A percentile compares a stretch with the other conserved stretches of the same genome.
phyloP scores from a whole-genome alignment of 495 filamentous ascomycete genomes.

The Aspergillus haitiensis region DNA sequence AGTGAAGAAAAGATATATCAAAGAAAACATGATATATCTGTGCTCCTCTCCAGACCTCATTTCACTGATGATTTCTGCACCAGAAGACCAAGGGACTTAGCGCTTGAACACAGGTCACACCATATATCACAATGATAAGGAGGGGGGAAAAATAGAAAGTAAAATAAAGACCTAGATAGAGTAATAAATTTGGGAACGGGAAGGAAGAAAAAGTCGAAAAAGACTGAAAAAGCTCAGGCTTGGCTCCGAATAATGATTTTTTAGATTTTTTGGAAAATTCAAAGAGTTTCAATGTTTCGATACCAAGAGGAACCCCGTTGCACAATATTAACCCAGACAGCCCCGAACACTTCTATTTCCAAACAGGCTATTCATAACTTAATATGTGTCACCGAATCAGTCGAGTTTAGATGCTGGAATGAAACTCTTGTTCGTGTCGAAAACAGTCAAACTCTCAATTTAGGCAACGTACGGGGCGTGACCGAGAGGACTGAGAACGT shows the following conservation, averaged over 20 bases:
- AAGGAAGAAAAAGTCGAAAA: slow-evolving; percentile 7
- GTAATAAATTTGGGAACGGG: slow-evolving; percentile 5
- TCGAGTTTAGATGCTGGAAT: not conserved
- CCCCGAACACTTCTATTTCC: slow-evolving; percentile 1
- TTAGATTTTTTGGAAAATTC: not conserved
- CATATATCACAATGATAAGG: not conserved
- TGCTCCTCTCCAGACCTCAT: not conserved
- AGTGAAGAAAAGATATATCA: slow-evolving; percentile 29
- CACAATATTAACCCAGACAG: not conserved
- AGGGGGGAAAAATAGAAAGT: not conserved
- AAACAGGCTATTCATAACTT: not conserved
- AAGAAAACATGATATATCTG: slow-evolving; percentile 8
- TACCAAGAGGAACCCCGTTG: slow-evolving; percentile 6
- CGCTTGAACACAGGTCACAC: not conserved
- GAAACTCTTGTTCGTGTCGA: not conserved
- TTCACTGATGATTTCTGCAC: not conserved
- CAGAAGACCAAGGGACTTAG: not conserved
- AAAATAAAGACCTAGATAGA: slow-evolving; percentile 3
- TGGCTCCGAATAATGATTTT: not conserved
- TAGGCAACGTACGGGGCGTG: slow-evolving; percentile 31
- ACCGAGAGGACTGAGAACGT: slow-evolving; percentile 58
- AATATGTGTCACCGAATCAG: not conserved
- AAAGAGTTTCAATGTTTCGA: not conserved
- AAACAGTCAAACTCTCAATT: slow-evolving; percentile 5
- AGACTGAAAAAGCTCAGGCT: slow-evolving; percentile 18